Evolutionary conservation across 192 early-diverging fungal species (phyloP), one percentile per base, ranked within the genome.

Genomic region (Entophlyctis luteolus): DNA sequence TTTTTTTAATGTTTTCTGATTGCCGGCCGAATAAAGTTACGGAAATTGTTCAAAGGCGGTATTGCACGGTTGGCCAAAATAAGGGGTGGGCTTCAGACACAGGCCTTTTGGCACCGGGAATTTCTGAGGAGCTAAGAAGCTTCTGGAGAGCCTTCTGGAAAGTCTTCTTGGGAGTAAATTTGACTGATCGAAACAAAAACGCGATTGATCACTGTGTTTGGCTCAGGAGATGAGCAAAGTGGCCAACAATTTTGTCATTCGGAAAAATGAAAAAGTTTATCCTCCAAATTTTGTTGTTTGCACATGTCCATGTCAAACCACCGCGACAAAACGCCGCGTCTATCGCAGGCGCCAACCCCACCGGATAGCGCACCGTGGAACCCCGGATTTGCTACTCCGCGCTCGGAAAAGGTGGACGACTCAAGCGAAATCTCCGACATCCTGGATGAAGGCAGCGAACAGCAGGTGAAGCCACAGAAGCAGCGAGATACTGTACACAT

Each of bases 51-150:
- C 56, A 52, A 59, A 33, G 60, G 59, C 2, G 34, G 70, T 1
- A 76, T 73, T 37, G 85, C 86, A 5, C 67, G 79, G 22, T 72
- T 89, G 28, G 88, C 89, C 34, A 90, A 90, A 74, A 55, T 89
- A 34, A 46, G 87, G 16, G 58, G 58, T 25, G 10, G 39, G 18
- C 25, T 60, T 2, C 58, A 60, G 25, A 60, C 47, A 46, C 35
- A 60, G 16, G 58, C 58, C 2, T 38, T 20, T 60, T 28, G 39
- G 6, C 47, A 20, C 20, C 10, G 39, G 4, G 67, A 76, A 20
- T 89, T 88, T 18, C 29, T 88, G 65, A 76, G 74, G 20, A 75
- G 74, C 32, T 80, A 85, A 63, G 66, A 77, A 14, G 77, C 75
- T 57, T 56, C 74, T 31, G 71, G 62, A 27, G 60, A 72, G 37